Evolutionary conservation across 2,329 filamentous ascomycete species (phyloP), one percentile per base, ranked within the genome.

Genomic region (Nemania sp.): DNA sequence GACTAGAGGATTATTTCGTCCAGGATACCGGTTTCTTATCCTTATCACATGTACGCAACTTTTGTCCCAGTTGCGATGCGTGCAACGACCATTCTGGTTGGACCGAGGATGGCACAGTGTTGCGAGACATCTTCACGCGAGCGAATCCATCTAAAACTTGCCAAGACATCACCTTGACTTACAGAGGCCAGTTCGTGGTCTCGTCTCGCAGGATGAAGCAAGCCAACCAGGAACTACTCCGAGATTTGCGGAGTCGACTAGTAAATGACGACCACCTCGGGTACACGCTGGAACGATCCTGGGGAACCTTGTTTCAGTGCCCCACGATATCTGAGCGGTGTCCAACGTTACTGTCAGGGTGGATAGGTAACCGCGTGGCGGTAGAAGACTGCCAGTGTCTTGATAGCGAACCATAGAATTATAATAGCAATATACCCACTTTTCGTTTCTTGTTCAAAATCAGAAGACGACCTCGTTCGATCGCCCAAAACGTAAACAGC

Each of bases 71-170:
- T 55, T 72, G 70, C 43, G 63, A 72, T 51, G 47, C 57, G 4
- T 72, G 70, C 41, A 70, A 72, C 45, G 70, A 72, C 45, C 70
- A 72, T 58, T 69, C 68, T 7, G 70, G 70, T 15, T 72, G 70
- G 70, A 61, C 53, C 7, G 65, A 49, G 43, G 61, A 72, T 15
- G 63, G 65, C 26, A 26, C 45, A 4, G 32, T 67, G 29, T 24
- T 72, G 55, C 62, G 63, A 22, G 68, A 72, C 22, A 65, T 72
- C 5, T 72, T 67, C 43, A 63, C 49, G 54, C 66, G 66, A 18
- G 29, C 70, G 43, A 70, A 70, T 24, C 54, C 60, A 5, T 2
- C 52, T 41, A 51, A 63, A 20, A 67, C 60, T 10, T 72, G 70
- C 63, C 65, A 65, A 35, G 63, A 70, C 22, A 47, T 72, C 35